Evolutionary conservation across 1,139 yeast species (phyloP), one percentile per base, ranked within the genome.

Genomic region (Meyerozyma guilliermondii): DNA sequence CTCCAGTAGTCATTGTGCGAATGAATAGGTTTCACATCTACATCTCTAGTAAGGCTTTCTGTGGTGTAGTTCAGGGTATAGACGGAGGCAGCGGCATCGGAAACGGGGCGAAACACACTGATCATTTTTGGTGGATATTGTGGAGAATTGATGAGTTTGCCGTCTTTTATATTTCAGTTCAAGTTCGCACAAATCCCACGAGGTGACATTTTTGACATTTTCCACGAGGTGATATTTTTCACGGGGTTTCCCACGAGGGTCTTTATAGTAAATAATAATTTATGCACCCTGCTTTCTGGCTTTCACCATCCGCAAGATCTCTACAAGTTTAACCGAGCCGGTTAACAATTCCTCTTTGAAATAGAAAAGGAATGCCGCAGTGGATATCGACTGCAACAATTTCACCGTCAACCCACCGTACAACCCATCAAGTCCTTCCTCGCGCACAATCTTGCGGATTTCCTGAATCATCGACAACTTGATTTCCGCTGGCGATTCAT

Each of bases 361-460:
- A 62, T 83, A 87, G 61, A 91, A 91, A 55, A 91, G 73, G 56
- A 91, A 86, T 1, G 96, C 97, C 5, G 96, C 94, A 36, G 95
- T 87, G 45, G 84, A 61, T 42, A 91, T 88, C 44, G 92, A 82
- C 65, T 91, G 98, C 27, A 83, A 60, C 47, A 91, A 73, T 66
- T 91, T 91, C 42, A 91, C 81, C 40, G 78, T 68, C 50, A 91
- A 75, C 1, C 97, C 97, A 41, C 84, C 81, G 66, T 89, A 89
- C 47, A 91, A 79, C 2, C 92, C 88, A 40, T 72, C 72, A 30
- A 86, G 53, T 11, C 96, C 96, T 60, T 87, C 95, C 43, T 76
- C 78, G 40, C 63, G 60, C 42, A 83, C 64, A 45, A 87, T 85
- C 53, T 79, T 68, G 44, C 58, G 62, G 50, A 72, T 66, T 54